Evolutionary conservation across 805 yeast species (phyloP).

Genomic region (Starmerella sp.): DNA sequence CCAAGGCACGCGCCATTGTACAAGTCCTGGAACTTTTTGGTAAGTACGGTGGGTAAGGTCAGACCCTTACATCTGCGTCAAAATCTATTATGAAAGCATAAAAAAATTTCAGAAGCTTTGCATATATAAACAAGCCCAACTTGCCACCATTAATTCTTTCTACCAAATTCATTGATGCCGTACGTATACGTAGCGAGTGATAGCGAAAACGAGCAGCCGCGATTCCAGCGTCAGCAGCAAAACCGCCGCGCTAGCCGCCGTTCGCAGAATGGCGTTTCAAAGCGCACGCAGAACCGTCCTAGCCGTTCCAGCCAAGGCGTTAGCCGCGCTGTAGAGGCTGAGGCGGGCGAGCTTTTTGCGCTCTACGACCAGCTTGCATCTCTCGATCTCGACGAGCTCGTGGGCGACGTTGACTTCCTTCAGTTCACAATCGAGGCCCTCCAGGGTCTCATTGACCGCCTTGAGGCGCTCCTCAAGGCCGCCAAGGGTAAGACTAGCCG

Average conservation of each 20-base stretch:
- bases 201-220: slow-evolving; percentile 16
- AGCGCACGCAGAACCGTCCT: slow-evolving; percentile 5
- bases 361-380: slow-evolving; percentile 23
- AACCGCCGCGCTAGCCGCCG: slow-evolving; percentile 10
- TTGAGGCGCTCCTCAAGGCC: slow-evolving; percentile 20
- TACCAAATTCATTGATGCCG: slow-evolving; percentile 20
- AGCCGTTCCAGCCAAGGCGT: background rate
- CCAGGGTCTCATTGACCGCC: slow-evolving; percentile 22
- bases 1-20: background rate
- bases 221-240: slow-evolving; percentile 9
- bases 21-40: background rate
- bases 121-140: slow-evolving; percentile 9
- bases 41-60: slow-evolving; percentile 2
- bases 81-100: slow-evolving; percentile 14
- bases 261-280: slow-evolving; percentile 10
- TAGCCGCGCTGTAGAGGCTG: slow-evolving; percentile 19
- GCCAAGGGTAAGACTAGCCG: slow-evolving; percentile 22
- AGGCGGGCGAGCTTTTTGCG: slow-evolving; percentile 23
- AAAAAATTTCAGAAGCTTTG: slow-evolving; percentile 13
- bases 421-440: slow-evolving; percentile 18
- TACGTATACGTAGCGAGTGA: slow-evolving; percentile 26
- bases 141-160: background rate
- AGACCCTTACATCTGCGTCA: background rate
- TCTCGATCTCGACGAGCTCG: slow-evolving; percentile 23
- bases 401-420: slow-evolving; percentile 23